Evolutionary conservation across 1,284 basidiomycete genomes (phyloP), one percentile per base, ranked within the genome.

Genomic region (Sparassis latifolia): DNA sequence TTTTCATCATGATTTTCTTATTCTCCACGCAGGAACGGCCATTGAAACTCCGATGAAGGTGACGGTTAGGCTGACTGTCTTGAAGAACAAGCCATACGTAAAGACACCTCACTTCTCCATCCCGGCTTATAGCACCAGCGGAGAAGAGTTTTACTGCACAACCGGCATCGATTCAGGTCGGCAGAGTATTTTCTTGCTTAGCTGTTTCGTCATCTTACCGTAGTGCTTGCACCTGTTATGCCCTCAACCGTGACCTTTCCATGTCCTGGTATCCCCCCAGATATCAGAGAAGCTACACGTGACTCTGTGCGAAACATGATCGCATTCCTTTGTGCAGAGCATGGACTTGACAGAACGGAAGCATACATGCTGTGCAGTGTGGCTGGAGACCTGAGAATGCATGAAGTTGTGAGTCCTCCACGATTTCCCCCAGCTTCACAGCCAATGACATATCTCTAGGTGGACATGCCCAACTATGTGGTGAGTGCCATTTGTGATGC

Each of bases 401-500:
- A 81, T 53, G 81, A 83, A 66, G 80, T 81, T 61, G 81, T 81
- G 44, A 51, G 78, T 72, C 10, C 28, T 39, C 30, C 46, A 39
- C 30, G 4, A 35, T 20, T 10, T 44, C 33, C 29, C 7, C 32
- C n/a, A 5, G 9, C 31, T 40, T 6, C 40, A 3, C 5, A 37
- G 4, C 41, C 47, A 10, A 33, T 54, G 12, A 20, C 45, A 29
- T 5, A 47, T 33, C 42, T 28, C 47, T 41, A 80, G 79, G 78
- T 82, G 42, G 80, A 82, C 55, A 81, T 82, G 80, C 80, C 80
- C 9, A 82, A 82, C 58, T 83, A 80, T 54, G 73, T 82, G 44
- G 80, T 82, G 60, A 54, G 76, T 68, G 5, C 7, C 9, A 9
- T 38, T 38, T 38, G 35, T n/a, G 35, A 7, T 38, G 35, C 7